phyloP scores from a whole-genome alignment of 2,329 filamentous ascomycete genomes.

The Alternaria sp. region DNA sequence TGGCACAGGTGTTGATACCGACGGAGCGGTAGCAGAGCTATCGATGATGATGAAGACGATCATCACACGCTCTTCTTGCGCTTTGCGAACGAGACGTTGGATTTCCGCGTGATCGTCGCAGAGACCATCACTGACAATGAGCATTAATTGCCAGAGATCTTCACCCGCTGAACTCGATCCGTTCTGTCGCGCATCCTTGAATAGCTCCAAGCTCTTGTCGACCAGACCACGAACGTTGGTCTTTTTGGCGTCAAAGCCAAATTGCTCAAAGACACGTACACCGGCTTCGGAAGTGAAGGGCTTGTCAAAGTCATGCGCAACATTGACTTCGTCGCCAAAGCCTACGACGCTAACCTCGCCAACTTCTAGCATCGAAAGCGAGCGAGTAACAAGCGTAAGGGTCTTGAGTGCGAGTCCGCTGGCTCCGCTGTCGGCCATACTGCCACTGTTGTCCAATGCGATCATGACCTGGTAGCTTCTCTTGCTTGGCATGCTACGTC shows the following conservation, averaged over 20 bases:
- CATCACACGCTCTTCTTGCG: constrained; percentile 94
- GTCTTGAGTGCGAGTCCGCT: constrained; percentile 89
- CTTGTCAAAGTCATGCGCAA: constrained; percentile 83
- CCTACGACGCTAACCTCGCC: constrained; percentile 91
- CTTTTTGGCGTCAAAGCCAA: constrained; percentile 82
- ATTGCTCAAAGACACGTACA: constrained; percentile 81
- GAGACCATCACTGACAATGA: constrained; percentile 92
- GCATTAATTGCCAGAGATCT: constrained; percentile 93
- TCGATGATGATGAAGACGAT: constrained; percentile 98
- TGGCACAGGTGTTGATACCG: constrained; percentile 3
- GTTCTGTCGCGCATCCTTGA: constrained; percentile 75
- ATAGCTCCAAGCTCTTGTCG: constrained; percentile 77
- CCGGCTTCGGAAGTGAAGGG: constrained; percentile 84
- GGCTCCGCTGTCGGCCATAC: constrained; percentile 84
- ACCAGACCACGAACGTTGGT: constrained; percentile 87
- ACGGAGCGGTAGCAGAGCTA: constrained; percentile 47
- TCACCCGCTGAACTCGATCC: constrained; percentile 55
- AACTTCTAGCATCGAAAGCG: constrained; percentile 89
- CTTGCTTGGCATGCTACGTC: constrained; percentile 87
- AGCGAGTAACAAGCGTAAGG: constrained; percentile 86
- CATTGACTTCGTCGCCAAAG: constrained; percentile 82
- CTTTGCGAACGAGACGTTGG: constrained; percentile 80
- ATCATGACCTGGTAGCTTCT: constrained; percentile 97
- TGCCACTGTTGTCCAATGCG: constrained; percentile 93
- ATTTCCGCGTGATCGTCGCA: constrained; percentile 90